Conservation (phyloP, 148 eudicot genomes). For the Nepenthes gracilis region DNA sequence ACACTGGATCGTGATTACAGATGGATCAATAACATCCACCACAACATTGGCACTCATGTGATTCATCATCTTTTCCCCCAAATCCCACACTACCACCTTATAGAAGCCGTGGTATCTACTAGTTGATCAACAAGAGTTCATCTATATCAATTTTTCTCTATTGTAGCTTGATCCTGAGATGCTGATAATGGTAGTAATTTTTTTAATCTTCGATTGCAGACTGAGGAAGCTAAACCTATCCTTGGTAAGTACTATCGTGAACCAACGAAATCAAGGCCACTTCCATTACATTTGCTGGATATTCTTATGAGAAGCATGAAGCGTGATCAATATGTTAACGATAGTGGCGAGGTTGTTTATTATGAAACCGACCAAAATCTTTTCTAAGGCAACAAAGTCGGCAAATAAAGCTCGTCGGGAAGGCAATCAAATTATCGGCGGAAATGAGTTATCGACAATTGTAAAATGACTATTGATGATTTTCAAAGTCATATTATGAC, state of each 20-base stretch:
- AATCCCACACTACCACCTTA: conserved; percentile 34
- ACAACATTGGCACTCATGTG: conserved; percentile 34
- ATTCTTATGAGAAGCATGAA: conserved; percentile 25
- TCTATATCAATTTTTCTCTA: neutral
- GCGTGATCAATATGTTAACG: conserved; percentile 35
- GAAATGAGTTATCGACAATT: no score
- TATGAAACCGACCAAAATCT: conserved; percentile 28
- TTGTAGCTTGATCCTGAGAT: no score
- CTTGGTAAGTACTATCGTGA: no score
- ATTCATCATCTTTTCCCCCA: conserved; percentile 37
- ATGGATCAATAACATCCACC: no score
- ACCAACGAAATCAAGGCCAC: conserved; percentile 24
- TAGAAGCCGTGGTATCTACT: conserved; percentile 25
- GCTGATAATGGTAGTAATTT: conserved; percentile 3
- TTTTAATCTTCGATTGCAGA: conserved; percentile 11
- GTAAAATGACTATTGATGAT: no score
- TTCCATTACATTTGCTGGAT: conserved; percentile 32
- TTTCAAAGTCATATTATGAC: no score
- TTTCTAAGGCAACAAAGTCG: neutral
- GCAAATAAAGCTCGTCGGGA: no score
- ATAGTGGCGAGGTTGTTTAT: conserved; percentile 35
- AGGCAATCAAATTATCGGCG: no score
- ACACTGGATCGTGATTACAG: conserved; percentile 31
- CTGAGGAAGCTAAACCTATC: conserved; percentile 37
- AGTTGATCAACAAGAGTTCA: neutral